Conservation (phyloP, 805 yeast species). For the Candida taoyuanica region DNA sequence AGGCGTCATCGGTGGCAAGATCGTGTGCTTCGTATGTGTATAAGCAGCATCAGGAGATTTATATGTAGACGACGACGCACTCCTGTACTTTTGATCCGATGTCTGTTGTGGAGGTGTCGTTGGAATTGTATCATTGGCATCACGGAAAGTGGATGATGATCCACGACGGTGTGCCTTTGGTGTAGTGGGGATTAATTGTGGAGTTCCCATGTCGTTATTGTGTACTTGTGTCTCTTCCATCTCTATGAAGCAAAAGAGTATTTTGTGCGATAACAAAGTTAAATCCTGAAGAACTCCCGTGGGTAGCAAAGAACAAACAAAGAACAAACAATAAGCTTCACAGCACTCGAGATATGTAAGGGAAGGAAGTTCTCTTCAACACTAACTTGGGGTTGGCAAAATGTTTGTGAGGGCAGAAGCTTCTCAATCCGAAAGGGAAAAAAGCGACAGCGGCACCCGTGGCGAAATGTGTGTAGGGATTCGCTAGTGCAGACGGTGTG, state of each 20-base stretch:
- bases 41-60: conserved; percentile 20
- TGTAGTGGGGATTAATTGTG: conserved; percentile 13
- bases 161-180: conserved; percentile 13
- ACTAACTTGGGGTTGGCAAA: too few relatives aligned
- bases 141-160: not conserved
- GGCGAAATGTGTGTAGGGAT: too few relatives aligned
- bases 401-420: too few relatives aligned
- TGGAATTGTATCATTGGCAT: conserved; percentile 11
- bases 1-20: conserved; percentile 24
- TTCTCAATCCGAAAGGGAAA: too few relatives aligned
- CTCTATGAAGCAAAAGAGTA: not conserved
- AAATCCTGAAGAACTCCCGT: too few relatives aligned
- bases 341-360: too few relatives aligned
- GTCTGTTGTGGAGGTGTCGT: conserved; percentile 20
- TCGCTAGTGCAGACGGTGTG: too few relatives aligned
- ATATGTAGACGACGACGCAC: conserved; percentile 1
- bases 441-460: too few relatives aligned
- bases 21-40: conserved; percentile 8
- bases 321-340: too few relatives aligned
- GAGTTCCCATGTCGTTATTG: not conserved
- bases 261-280: too few relatives aligned
- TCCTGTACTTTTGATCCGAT: conserved; percentile 1
- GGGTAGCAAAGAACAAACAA: too few relatives aligned
- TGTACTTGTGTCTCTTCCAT: not conserved
- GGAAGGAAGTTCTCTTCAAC: too few relatives aligned